These are phyloP conservation scores for Ophiostoma fasciatum DNA, from an alignment of 2,329 filamentous ascomycete species.

Conservation along the genomic window DNA sequence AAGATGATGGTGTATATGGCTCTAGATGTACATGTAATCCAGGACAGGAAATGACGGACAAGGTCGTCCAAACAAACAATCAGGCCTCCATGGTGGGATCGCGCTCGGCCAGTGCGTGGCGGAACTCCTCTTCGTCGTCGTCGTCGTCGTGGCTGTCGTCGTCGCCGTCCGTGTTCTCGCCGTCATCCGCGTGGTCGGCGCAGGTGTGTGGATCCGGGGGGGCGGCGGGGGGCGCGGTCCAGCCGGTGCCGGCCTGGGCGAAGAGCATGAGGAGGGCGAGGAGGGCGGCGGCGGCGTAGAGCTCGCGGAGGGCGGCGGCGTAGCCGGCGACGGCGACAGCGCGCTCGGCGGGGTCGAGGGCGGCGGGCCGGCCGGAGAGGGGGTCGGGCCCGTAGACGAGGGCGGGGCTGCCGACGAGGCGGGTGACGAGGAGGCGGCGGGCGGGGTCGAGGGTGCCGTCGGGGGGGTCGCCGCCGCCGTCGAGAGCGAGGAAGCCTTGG, in stretches of 20 bases:
- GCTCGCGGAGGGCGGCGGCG: constrained; percentile 25
- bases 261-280: constrained; percentile 28
- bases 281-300: constrained; percentile 33
- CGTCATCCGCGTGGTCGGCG: not conserved
- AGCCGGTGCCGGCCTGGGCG: constrained; percentile 36
- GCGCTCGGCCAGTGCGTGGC: constrained; percentile 19
- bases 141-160: too few relatives aligned
- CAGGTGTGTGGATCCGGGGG: too few relatives aligned
- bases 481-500: constrained; percentile 37
- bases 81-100: constrained; percentile 19
- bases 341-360: constrained; percentile 25
- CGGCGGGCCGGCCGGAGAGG: constrained; percentile 1
- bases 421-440: constrained; percentile 26
- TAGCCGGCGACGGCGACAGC: constrained; percentile 33
- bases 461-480: constrained; percentile 21
- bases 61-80: not conserved
- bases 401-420: constrained; percentile 35
- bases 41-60: not conserved
- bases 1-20: too few relatives aligned
- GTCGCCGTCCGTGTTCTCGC: too few relatives aligned
- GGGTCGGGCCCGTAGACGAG: constrained; percentile 29
- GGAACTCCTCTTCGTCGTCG: constrained; percentile 19
- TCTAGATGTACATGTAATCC: not conserved
- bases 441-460: constrained; percentile 5
- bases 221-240: too few relatives aligned